A percentile compares a stretch with the other conserved stretches of the same genome.
Evolutionary conservation across 306 rosid species (phyloP).

Genomic region (Quercus robur): DNA sequence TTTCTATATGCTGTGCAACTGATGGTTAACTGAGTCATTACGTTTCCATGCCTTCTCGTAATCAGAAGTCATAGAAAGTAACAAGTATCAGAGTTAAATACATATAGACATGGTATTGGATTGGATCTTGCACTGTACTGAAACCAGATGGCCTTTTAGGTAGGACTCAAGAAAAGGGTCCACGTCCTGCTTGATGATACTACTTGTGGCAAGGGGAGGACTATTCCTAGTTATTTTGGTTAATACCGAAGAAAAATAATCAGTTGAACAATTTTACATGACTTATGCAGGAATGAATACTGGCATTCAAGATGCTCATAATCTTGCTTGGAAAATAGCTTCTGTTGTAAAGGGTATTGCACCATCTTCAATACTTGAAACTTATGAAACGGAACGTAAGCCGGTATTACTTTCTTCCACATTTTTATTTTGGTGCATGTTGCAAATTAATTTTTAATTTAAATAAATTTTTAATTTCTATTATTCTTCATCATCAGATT

Average conservation of each 20-base stretch:
- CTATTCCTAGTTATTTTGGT: background rate
- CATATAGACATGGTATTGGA: background rate
- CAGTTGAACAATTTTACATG: background rate
- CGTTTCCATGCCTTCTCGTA: background rate
- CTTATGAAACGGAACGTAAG: constrained; percentile 82
- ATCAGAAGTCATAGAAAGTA: background rate
- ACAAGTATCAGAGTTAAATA: background rate
- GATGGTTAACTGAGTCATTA: background rate
- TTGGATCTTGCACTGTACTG: background rate
- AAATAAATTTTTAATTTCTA: constrained; percentile 7
- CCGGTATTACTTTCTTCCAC: constrained; percentile 57
- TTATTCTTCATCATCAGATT: constrained; percentile 45
- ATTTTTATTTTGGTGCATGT: constrained; percentile 5
- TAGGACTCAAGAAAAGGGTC: background rate
- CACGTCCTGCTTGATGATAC: background rate
- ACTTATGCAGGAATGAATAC: constrained; percentile 91
- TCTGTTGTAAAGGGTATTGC: constrained; percentile 72
- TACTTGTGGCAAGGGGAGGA: background rate
- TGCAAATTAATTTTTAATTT: constrained; percentile 8
- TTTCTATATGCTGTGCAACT: background rate
- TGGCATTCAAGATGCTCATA: constrained; percentile 95
- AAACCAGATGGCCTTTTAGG: background rate
- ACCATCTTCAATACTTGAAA: constrained; percentile 59
- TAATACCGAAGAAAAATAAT: constrained; percentile 11
- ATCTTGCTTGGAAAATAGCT: constrained; percentile 98